Percentiles rank a stretch among this genome's conserved stretches.
Conservation (phyloP, 2,329 filamentous ascomycete genomes). For the Monilinia laxa region DNA sequence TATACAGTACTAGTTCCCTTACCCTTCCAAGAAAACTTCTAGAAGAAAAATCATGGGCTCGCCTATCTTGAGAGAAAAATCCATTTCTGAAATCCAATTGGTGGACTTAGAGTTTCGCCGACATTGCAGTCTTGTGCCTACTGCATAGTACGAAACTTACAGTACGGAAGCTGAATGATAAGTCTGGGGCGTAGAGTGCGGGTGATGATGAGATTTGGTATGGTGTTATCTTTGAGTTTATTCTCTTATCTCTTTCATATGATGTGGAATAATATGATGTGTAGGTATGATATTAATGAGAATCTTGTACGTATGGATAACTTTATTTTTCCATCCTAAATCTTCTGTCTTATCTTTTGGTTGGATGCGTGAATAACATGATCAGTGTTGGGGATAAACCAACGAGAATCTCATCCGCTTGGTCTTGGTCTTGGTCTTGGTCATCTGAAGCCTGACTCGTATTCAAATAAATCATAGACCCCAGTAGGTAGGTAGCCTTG, state of each 20-base stretch:
- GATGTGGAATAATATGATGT: not conserved
- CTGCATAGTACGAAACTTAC: not conserved
- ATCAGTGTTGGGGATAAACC: not conserved
- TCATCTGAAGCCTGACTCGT: constrained; percentile 11
- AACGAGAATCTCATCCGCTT: not conserved
- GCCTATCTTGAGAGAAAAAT: not conserved
- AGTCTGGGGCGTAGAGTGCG: not conserved
- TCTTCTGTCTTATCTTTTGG: not conserved
- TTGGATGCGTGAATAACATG: not conserved
- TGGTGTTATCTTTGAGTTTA: constrained; percentile 4
- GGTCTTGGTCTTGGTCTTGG: not conserved
- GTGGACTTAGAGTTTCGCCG: constrained; percentile 16
- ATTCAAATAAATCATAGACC: not conserved
- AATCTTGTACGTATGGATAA: too few relatives aligned
- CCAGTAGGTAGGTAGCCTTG: not conserved
- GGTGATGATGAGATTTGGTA: not conserved
- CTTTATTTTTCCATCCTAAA: not conserved
- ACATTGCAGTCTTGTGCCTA: not conserved
- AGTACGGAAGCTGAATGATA: too few relatives aligned
- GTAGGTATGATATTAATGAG: too few relatives aligned
- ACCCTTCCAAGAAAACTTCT: not conserved
- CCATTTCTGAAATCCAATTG: not conserved
- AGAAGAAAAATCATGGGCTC: not conserved
- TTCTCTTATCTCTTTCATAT: constrained; percentile 12
- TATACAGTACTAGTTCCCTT: too few relatives aligned